A percentile compares a stretch with the other conserved stretches of the same genome.
phyloP scores from a whole-genome alignment of 139 green algal species.

The Penium margaritaceum region DNA sequence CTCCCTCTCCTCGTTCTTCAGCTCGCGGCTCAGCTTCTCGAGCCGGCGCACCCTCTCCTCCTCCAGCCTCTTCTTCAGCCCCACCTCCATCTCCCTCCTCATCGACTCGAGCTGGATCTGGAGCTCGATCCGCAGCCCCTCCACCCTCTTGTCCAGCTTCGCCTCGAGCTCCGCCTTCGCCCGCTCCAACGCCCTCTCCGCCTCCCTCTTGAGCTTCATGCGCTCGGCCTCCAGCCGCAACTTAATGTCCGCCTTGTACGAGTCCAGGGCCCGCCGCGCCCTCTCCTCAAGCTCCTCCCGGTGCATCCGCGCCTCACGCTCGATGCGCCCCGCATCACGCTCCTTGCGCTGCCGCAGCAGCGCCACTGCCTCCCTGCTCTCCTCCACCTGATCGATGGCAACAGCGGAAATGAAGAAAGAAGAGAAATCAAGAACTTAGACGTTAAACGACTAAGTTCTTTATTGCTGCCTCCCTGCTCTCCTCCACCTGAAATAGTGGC shows the following conservation, averaged over 20 bases:
- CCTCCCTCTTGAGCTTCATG: not conserved
- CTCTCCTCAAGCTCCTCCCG: not conserved
- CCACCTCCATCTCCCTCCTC: constrained; percentile 4
- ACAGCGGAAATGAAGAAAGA: too few species aligned
- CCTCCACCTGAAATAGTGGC: too few species aligned
- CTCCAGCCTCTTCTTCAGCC: not conserved
- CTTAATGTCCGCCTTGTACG: not conserved
- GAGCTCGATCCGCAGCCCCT: not conserved
- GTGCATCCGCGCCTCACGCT: not conserved
- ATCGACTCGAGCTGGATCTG: not conserved
- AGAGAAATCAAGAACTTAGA: too few species aligned
- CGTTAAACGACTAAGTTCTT: too few species aligned
- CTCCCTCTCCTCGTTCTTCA: constrained; percentile 2
- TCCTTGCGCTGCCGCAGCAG: too few species aligned
- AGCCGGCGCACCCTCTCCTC: constrained; percentile 3
- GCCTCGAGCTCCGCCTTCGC: not conserved
- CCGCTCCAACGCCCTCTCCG: not conserved
- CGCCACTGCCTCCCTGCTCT: too few species aligned
- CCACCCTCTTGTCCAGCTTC: not conserved
- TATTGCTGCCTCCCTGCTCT: too few species aligned
- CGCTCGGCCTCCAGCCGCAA: not conserved
- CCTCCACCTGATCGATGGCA: too few species aligned
- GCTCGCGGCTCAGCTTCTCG: not conserved
- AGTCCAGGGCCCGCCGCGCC: not conserved
- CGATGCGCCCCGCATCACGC: not conserved